A percentile compares a stretch with the other conserved stretches of the same genome.
Evolutionary conservation across 768 basidiomycete species (phyloP).

Genomic region (Podaxis sp.): DNA sequence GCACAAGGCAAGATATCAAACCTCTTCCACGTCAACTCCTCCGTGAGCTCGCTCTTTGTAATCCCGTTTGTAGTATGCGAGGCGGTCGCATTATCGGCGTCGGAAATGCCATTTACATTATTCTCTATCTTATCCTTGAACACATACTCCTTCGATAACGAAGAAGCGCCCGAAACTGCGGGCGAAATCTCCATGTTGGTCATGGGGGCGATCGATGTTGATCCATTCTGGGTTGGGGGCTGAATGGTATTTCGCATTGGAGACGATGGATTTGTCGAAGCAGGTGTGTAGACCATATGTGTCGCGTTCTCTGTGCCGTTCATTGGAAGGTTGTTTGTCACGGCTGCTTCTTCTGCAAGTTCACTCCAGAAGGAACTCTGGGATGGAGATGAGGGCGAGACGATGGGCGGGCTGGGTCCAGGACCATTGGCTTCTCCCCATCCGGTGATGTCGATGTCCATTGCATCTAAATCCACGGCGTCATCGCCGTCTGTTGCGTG

Average conservation of each 20-base stretch:
- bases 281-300: neutral
- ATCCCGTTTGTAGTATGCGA: slow-evolving; percentile 27
- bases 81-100: neutral
- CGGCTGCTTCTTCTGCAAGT: slow-evolving; percentile 4
- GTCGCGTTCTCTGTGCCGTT: neutral
- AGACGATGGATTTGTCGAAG: slow-evolving; percentile 2
- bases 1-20: slow-evolving; percentile 78
- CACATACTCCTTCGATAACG: slow-evolving; percentile 8
- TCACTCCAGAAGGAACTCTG: slow-evolving; percentile 3
- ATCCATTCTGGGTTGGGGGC: neutral
- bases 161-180: neutral
- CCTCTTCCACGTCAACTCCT: slow-evolving; percentile 58
- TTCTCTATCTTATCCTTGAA: slow-evolving; percentile 13
- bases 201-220: neutral
- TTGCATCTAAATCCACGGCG: neutral
- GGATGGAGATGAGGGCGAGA: slow-evolving; percentile 7
- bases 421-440: neutral
- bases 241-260: neutral
- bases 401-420: slow-evolving; percentile 1
- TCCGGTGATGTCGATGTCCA: slow-evolving; percentile 4
- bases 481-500: neutral
- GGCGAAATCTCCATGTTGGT: neutral
- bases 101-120: neutral
- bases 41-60: slow-evolving; percentile 20
- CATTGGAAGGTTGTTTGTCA: slow-evolving; percentile 1